Base-by-base conservation (phyloP, 306 rosid species). In the Cucumis melo region DNA sequence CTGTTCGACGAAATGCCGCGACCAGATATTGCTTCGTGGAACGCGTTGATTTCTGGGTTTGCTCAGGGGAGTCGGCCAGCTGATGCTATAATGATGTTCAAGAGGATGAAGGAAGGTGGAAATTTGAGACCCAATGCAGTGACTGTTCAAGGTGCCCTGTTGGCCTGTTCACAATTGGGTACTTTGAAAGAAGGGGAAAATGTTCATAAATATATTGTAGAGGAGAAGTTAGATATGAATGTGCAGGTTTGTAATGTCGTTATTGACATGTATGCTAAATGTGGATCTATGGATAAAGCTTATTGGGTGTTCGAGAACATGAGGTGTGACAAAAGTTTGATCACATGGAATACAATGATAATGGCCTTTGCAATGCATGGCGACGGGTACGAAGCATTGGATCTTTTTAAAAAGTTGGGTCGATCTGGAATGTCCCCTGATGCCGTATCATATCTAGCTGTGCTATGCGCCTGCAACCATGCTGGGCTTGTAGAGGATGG, bases 341-440 rank as follows among this genome's bases (percentile, higher is more conserved):
- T 93, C n/a, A 88, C 98, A 0, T 93, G 98, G 97, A 93, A 91
- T 70, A 86, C 90, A 3, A 91, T 93, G 90, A 89, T 93, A 39
- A 91, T 93, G 97, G 96, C 86, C 1, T 89, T 93, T 77, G 97
- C 91, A 0, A 85, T 93, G 91, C 86, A 88, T 57, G 93, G 98
- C 0, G 87, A 93, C 78, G 96, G 89, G 29, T 9, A 23, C 38
- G 81, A 85, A 82, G 93, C 92, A 0, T 89, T 91, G 63, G 81
- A 89, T 75, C 87, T 91, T 76, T 89, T 93, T 85, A 81, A 80
- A 66, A 71, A 67, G 67, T 87, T 91, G 93, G 64, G 17, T 83
- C 46, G 23, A 8, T 79, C 67, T 44, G 87, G 89, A 74, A 81
- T 81, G 41, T 9, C 56, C 20, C 86, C 88, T 0, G 98, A 91